A percentile compares a stretch with the other conserved stretches of the same genome.
phyloP scores from a whole-genome alignment of 2,329 filamentous ascomycete species.

The Aspergillus eucalypticola region DNA sequence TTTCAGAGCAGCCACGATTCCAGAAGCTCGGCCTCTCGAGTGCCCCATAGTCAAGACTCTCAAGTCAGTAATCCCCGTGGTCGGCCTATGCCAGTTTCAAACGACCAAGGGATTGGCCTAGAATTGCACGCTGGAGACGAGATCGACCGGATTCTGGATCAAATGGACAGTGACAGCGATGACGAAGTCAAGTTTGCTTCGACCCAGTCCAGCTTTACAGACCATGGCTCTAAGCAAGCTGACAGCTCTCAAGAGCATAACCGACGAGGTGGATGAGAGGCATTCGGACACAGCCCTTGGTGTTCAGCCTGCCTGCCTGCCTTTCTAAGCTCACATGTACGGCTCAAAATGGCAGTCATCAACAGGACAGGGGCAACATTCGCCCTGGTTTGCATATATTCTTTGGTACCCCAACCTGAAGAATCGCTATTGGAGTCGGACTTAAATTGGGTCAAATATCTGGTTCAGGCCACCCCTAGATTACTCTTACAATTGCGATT shows the following conservation, averaged over 20 bases:
- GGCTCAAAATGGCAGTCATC: no score
- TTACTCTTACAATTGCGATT: no score
- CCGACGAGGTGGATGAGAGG: not conserved
- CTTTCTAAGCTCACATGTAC: no score
- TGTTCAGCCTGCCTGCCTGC: no score
- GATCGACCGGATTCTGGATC: constrained; percentile 44
- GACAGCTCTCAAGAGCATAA: not conserved
- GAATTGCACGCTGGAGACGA: constrained; percentile 41
- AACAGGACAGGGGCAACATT: no score
- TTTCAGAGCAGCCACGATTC: constrained; percentile 30
- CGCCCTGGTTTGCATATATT: no score
- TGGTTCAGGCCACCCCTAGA: no score
- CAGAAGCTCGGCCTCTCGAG: constrained; percentile 17
- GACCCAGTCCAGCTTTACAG: not conserved
- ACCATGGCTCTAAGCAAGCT: not conserved
- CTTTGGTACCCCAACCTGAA: no score
- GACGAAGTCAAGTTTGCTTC: constrained; percentile 25
- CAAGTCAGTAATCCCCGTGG: constrained; percentile 18
- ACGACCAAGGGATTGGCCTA: constrained; percentile 20
- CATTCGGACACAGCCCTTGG: no score
- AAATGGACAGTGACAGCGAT: constrained; percentile 44
- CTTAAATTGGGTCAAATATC: no score
- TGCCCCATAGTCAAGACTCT: constrained; percentile 17
- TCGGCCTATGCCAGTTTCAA: not conserved
- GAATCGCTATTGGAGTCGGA: no score